These are phyloP conservation scores for Fagus sylvatica DNA, from an alignment of 306 rosid species.

Conservation along the genomic window DNA sequence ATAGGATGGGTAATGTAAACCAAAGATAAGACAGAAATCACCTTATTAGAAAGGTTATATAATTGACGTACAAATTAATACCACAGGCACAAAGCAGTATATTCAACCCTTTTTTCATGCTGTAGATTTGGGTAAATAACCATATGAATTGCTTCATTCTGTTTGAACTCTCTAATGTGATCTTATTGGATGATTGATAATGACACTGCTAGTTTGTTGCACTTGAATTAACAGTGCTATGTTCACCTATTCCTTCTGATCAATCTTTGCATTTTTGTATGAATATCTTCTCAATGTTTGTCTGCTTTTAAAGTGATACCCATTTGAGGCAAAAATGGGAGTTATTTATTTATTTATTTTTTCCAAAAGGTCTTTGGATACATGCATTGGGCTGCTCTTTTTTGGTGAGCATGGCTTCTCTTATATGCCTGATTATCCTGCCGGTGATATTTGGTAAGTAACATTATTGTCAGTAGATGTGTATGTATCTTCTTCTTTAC, in stretches of 20 bases:
- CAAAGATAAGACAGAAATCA: too few relatives aligned
- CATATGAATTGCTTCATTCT: too few relatives aligned
- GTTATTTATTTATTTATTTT: neutral
- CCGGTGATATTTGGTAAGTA: slow-evolving; percentile 84
- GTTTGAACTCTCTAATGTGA: neutral
- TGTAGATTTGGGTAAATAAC: neutral
- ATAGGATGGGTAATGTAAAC: too few relatives aligned
- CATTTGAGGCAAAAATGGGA: neutral
- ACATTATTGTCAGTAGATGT: slow-evolving; percentile 10
- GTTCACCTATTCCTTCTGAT: neutral
- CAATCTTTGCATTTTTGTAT: neutral
- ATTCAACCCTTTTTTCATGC: neutral
- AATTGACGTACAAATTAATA: neutral
- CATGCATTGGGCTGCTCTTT: slow-evolving; percentile 90
- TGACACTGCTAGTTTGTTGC: neutral
- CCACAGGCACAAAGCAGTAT: neutral
- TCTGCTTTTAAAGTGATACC: neutral
- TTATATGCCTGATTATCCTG: slow-evolving; percentile 74
- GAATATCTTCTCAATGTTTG: neutral
- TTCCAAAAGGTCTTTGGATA: slow-evolving; percentile 71
- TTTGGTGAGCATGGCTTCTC: slow-evolving; percentile 98
- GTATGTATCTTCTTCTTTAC: slow-evolving; percentile 12
- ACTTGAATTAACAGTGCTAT: neutral
- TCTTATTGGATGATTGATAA: neutral
- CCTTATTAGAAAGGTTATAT: neutral